A percentile compares a stretch with the other conserved stretches of the same genome.
Evolutionary conservation across 2,329 filamentous ascomycete species (phyloP).

Genomic region (Cordyceps farinosa): DNA sequence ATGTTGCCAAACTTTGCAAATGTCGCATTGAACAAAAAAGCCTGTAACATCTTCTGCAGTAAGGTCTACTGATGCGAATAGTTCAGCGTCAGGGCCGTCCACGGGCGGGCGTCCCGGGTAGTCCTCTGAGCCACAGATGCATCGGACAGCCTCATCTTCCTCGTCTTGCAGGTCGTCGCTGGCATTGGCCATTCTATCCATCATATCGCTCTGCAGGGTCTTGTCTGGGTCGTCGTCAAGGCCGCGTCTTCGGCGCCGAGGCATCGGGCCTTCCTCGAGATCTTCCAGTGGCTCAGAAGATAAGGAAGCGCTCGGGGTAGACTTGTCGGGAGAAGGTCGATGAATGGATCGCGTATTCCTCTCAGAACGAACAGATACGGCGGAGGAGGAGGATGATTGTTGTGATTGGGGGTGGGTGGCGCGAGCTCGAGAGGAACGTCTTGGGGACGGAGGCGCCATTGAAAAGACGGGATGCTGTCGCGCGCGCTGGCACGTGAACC

Average conservation of each 20-base stretch:
- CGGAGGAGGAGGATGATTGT: constrained; percentile 76
- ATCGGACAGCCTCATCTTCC: constrained; percentile 92
- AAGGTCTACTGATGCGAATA: constrained; percentile 58
- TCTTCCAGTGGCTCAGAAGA: constrained; percentile 69
- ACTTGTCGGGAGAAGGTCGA: constrained; percentile 73
- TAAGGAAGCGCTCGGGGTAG: constrained; percentile 67
- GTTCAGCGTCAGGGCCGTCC: constrained; percentile 55
- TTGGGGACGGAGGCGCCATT: constrained; percentile 66
- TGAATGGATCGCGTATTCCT: constrained; percentile 68
- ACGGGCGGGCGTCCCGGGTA: constrained; percentile 79
- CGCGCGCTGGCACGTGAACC: constrained; percentile 21
- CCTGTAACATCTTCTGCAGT: constrained; percentile 79
- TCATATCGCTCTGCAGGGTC: constrained; percentile 38
- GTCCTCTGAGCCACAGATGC: constrained; percentile 90
- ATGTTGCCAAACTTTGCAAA: constrained; percentile 98
- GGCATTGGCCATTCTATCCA: constrained; percentile 55
- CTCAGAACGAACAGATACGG: constrained; percentile 72
- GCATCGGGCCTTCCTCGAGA: constrained; percentile 66
- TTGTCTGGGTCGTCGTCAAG: constrained; percentile 59
- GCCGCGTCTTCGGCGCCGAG: constrained; percentile 74
- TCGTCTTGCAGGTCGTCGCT: constrained; percentile 67
- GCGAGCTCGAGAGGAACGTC: constrained; percentile 89
- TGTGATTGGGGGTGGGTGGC: constrained; percentile 72
- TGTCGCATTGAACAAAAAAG: constrained; percentile 96
- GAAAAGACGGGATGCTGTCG: constrained; percentile 24